Base-by-base conservation (phyloP, 345 rosid species). In the Gossypium thurberi region DNA sequence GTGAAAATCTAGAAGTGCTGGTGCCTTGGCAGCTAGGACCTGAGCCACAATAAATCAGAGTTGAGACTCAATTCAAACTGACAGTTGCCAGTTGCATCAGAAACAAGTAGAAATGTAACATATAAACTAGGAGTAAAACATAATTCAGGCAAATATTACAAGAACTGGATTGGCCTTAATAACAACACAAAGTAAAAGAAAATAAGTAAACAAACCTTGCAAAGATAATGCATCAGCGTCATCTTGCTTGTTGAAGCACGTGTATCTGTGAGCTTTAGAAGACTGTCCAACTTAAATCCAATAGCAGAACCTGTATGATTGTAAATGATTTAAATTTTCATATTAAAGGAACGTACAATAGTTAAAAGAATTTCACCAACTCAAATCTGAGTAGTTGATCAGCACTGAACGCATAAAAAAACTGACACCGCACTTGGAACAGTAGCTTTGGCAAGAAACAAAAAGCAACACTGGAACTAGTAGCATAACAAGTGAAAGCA, bases 261-360 rank as follows among this genome's bases (percentile, higher is more conserved):
- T 33, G 94, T 93, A 81, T 95, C 99, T 8, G 89, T 81, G 67
- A 95, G 91, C 89, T 95, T 95, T 72, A 87, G 82, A 76, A 95
- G 90, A 85, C 99, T 91, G 80, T 95, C 99, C 86, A 95, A 78
- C 88, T 95, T 95, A 83, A 95, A 95, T 76, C 99, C 99, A 78
- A 95, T 74, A 42, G 99, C 99, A 83, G 99, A 84, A 83, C 99
- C 99, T 95, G 84, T 65, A 82, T 18, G 85, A 64, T 71, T 3
- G 55, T 63, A 82, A 82, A 62, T 47, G 25, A 73, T 65, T 48
- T 69, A 57, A 72, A 69, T 72, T 69, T 66, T 73, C 50, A 66
- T 51, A 61, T 55, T 33, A 56, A 28, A 71, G 53, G 51, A 57
- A 56, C 21, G 76, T 26, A 61, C 44, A 52, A 59, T 65, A 25